Percentiles rank a stretch among this genome's conserved stretches.
Evolutionary conservation across 306 rosid genomes (phyloP).

Genomic region (Citrullus amarus): DNA sequence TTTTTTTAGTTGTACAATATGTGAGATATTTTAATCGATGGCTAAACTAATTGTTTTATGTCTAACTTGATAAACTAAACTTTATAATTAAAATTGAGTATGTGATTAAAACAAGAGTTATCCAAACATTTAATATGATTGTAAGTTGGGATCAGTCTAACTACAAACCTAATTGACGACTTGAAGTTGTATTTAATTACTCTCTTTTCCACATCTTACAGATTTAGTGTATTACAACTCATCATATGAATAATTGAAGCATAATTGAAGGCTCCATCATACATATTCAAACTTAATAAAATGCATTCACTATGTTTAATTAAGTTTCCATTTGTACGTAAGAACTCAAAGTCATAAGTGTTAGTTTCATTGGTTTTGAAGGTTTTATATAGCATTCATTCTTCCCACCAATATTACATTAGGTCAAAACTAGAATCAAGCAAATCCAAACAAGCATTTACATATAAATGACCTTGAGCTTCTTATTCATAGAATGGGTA

Average conservation of each 20-base stretch:
- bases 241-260: background rate
- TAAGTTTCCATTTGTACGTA: no score
- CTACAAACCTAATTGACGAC: background rate
- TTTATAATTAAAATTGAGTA: no score
- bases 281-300: background rate
- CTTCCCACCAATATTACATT: background rate
- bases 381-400: background rate
- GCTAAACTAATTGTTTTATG: no score
- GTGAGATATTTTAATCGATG: background rate
- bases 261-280: background rate
- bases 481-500: background rate
- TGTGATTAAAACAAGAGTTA: background rate
- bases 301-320: background rate
- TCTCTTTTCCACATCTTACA: background rate
- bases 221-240: background rate
- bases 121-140: background rate
- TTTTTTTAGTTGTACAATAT: no score
- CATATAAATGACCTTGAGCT: background rate
- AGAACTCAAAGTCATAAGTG: no score
- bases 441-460: background rate
- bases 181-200: background rate
- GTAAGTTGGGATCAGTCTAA: background rate
- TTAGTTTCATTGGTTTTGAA: no score
- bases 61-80: background rate
- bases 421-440: background rate